phyloP scores from a whole-genome alignment of 805 yeast genomes.

The Ogataea pini region DNA sequence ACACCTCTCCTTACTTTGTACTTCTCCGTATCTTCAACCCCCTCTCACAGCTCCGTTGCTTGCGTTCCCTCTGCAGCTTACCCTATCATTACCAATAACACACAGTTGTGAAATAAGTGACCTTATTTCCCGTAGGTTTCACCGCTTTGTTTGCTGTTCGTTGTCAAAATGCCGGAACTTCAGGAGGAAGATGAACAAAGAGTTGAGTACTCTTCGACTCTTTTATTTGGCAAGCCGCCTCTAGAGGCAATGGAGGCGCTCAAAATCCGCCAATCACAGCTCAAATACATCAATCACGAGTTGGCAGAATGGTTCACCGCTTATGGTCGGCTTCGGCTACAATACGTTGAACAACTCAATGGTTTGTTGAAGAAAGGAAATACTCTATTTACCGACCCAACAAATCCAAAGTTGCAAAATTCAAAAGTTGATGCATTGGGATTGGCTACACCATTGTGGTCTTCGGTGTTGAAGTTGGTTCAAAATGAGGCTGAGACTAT shows the following conservation, averaged over 20 bases:
- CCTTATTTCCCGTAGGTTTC: background rate
- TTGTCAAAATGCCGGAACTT: constrained; percentile 10
- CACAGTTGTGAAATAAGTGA: background rate
- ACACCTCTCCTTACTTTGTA: background rate
- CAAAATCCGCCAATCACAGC: constrained; percentile 55
- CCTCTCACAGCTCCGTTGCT: no score
- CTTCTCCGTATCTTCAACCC: no score
- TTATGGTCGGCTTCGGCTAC: constrained; percentile 47
- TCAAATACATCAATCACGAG: constrained; percentile 56
- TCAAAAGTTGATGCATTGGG: constrained; percentile 52
- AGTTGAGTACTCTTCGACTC: constrained; percentile 35
- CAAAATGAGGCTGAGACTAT: constrained; percentile 44
- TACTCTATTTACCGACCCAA: constrained; percentile 39
- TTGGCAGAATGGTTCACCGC: constrained; percentile 63
- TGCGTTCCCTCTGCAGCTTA: background rate
- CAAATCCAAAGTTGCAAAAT: constrained; percentile 44
- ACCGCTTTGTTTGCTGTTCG: background rate
- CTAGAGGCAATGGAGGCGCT: constrained; percentile 60
- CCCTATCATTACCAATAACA: background rate
- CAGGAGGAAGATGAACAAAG: constrained; percentile 28
- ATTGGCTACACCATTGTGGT: constrained; percentile 45
- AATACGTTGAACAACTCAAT: constrained; percentile 50
- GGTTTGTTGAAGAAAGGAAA: constrained; percentile 37
- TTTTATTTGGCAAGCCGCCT: constrained; percentile 47
- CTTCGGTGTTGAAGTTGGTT: constrained; percentile 41